A percentile compares a stretch with the other conserved stretches of the same genome.
Evolutionary conservation across 2,329 filamentous ascomycete genomes (phyloP).

Genomic region (Diaporthe longicolla): DNA sequence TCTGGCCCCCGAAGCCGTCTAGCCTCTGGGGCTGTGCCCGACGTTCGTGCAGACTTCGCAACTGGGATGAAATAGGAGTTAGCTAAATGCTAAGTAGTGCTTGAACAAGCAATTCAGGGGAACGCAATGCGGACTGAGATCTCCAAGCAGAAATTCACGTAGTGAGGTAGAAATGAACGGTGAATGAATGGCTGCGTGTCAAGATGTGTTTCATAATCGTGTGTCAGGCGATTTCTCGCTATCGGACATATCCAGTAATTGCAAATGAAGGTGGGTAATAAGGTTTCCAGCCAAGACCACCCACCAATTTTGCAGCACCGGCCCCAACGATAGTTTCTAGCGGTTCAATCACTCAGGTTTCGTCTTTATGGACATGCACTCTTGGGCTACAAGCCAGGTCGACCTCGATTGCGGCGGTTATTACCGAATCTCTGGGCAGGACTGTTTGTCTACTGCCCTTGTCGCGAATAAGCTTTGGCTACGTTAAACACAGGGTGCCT

Average conservation of each 20-base stretch:
- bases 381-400: neutral
- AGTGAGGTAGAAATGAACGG: neutral
- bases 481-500: neutral
- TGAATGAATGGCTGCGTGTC: neutral
- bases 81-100: neutral
- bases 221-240: constrained; percentile 7
- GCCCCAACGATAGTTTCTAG: neutral
- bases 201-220: constrained; percentile 18
- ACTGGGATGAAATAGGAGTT: neutral
- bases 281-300: constrained; percentile 18
- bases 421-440: constrained; percentile 24
- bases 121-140: neutral
- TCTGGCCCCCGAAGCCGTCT: neutral
- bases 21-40: neutral
- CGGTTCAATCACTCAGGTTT: neutral
- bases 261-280: constrained; percentile 29
- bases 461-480: constrained; percentile 11
- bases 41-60: neutral
- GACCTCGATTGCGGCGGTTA: neutral
- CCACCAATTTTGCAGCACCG: constrained; percentile 10
- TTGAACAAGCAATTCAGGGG: neutral
- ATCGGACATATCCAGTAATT: neutral
- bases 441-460: constrained; percentile 10
- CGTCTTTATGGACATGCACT: constrained; percentile 14
- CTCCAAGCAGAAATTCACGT: neutral